phyloP scores from a whole-genome alignment of 441 rosid genomes.

The Mallotus japonicus region DNA sequence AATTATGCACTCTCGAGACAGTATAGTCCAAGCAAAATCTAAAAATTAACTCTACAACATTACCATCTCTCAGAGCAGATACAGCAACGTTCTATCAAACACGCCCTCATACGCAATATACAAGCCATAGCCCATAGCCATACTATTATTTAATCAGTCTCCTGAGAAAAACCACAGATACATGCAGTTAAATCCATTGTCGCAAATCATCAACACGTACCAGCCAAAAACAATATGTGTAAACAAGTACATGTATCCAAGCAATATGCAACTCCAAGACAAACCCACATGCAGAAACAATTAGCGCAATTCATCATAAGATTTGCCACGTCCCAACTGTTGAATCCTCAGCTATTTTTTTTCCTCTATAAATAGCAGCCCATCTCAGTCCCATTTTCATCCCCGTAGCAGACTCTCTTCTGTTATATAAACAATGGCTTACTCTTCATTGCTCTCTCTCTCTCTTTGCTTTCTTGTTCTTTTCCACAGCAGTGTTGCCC shows the following conservation, averaged over 20 bases:
- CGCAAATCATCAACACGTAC: too few relatives aligned
- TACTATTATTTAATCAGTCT: slow-evolving; percentile 14
- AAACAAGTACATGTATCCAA: not conserved
- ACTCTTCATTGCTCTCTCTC: slow-evolving; percentile 23
- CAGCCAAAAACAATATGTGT: not conserved
- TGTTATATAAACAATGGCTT: slow-evolving; percentile 15
- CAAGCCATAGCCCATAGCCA: not conserved
- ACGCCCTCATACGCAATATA: too few relatives aligned
- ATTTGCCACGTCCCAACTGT: slow-evolving; percentile 25
- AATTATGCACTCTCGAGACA: too few relatives aligned
- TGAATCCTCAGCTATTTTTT: slow-evolving; percentile 1
- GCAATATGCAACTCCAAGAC: slow-evolving; percentile 9
- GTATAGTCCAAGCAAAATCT: too few relatives aligned
- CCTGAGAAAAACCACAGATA: too few relatives aligned
- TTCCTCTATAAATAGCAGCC: slow-evolving; percentile 21
- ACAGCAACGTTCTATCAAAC: not conserved
- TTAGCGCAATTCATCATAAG: not conserved
- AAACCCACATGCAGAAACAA: slow-evolving; percentile 11
- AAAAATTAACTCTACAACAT: too few relatives aligned
- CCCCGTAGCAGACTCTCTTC: not conserved
- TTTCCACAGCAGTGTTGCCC: slow-evolving; percentile 29
- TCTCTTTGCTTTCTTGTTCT: slow-evolving; percentile 33
- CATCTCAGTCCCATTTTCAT: not conserved
- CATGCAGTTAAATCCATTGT: not conserved
- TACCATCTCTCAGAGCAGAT: not conserved